Conservation (phyloP, 352 stramenopile species). For the Phytophthora constricta region DNA sequence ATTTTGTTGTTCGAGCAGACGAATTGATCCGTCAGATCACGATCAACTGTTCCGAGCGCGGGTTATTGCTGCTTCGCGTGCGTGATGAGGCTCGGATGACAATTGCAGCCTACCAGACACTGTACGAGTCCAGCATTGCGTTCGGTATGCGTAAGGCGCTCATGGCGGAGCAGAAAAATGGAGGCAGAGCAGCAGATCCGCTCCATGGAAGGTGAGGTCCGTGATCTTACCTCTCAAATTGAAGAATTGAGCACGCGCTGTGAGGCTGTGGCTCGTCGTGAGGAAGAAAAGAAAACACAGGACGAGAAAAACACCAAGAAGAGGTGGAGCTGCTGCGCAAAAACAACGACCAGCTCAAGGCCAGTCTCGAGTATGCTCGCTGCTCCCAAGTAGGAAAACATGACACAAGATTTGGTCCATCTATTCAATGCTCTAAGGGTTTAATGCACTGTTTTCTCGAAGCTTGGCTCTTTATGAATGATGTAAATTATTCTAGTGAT, state of each 20-base stretch:
- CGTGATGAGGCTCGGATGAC: conserved; percentile 93
- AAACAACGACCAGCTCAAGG: conserved; percentile 91
- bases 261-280: conserved; percentile 61
- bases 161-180: conserved; percentile 93
- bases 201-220: conserved; percentile 76
- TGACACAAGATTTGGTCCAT: conserved; percentile 1
- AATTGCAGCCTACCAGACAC: conserved; percentile 92
- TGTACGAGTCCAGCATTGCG: conserved; percentile 93
- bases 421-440: conserved; percentile 18
- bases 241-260: conserved; percentile 73
- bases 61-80: conserved; percentile 89
- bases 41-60: conserved; percentile 93
- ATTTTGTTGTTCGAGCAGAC: conserved; percentile 46
- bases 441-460: conserved; percentile 8
- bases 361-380: conserved; percentile 88
- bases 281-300: conserved; percentile 65
- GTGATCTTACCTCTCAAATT: conserved; percentile 82
- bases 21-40: conserved; percentile 94
- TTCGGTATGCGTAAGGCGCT: conserved; percentile 95
- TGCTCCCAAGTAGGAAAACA: conserved; percentile 56
- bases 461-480: conserved; percentile 12
- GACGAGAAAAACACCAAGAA: conserved; percentile 90
- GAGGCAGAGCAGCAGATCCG: conserved; percentile 87
- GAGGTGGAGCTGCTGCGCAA: conserved; percentile 88
- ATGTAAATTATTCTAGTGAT: conserved; percentile 8